Percentiles rank a stretch among this genome's conserved stretches.
Evolutionary conservation across 139 green algal species (phyloP).

Genomic region (Micractinium sp.): DNA sequence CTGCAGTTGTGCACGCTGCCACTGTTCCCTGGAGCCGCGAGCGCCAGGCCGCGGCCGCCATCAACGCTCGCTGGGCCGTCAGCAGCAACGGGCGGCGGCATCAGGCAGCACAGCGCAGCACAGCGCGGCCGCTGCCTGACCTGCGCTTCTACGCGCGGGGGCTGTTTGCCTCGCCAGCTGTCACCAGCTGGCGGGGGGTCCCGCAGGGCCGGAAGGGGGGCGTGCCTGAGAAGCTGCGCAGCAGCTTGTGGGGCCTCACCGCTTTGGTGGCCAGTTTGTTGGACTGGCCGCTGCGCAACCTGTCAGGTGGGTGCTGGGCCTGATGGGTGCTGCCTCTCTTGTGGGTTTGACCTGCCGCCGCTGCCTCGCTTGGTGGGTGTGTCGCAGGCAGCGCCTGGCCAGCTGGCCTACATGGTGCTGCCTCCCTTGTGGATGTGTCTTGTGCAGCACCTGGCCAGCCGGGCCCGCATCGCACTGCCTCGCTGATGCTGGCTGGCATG

Average conservation of each 20-base stretch:
- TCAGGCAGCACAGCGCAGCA: too few relatives aligned
- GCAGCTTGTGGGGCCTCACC: constrained; percentile 42
- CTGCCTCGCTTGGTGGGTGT: not conserved
- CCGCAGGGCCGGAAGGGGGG: not conserved
- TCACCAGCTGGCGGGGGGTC: constrained; percentile 33
- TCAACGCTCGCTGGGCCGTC: constrained; percentile 11
- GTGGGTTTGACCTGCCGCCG: not conserved
- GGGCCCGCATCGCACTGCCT: too few relatives aligned
- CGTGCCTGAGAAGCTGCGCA: constrained; percentile 32
- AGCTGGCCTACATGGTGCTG: not conserved
- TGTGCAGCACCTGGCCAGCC: not conserved
- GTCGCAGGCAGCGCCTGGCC: not conserved
- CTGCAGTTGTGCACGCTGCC: constrained; percentile 69
- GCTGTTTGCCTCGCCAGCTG: constrained; percentile 65
- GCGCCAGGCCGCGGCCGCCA: not conserved
- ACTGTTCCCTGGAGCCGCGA: constrained; percentile 50
- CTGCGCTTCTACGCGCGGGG: constrained; percentile 77
- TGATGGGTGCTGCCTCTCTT: not conserved
- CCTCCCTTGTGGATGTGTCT: not conserved
- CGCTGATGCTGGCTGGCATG: not conserved
- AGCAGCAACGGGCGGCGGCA: not conserved
- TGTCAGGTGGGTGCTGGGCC: constrained; percentile 36
- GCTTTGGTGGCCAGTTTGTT: constrained; percentile 47
- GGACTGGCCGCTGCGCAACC: constrained; percentile 67
- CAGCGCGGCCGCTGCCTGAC: not conserved